Evolutionary conservation across 495 filamentous ascomycete species (phyloP), one percentile per base, ranked within the genome.

Genomic region (Staphylotrichum tortipilum): DNA sequence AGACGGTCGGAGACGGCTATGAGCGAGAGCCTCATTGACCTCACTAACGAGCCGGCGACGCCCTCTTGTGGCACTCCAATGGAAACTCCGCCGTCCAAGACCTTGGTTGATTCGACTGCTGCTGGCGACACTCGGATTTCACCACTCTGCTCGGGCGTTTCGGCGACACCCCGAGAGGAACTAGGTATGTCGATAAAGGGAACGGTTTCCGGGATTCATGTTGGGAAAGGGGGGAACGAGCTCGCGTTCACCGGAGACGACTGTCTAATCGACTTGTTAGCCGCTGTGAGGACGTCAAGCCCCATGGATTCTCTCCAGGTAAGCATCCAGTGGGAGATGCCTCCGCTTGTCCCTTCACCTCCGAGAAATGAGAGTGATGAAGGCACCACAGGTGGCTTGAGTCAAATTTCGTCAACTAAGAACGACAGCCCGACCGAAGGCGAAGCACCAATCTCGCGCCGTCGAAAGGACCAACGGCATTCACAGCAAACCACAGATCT

Each of bases 241-340:
- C 29, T 43, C 17, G 24, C 24, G 22, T 34, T 40, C 3, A 43
- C 39, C 4, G 47, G 30, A n/a, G 21, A 34, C 21, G 39, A 44
- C 30, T 43, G 38, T 21, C 47, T 50, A 21, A 29, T 50, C 12
- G 38, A 50, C 31, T 36, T 50, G 39, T 30, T 50, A 2, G 38
- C 39, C 5, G 47, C 47, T 0, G 31, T 44, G 10, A 19, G 21
- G 0, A 43, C 47, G 1, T 7, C 11, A 3, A 29, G 15, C 15
- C 22, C 22, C 8, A 21, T 6, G 5, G 31, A 23, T 28, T 2
- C 9, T 15, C 17, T 24, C 22, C 33, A 10, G 3, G 21, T 31
- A 2, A 36, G 14, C 2, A 35, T 56, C 47, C 10, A 24, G 14
- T 57, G 51, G 55, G 24, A 33, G 5, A 57, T 56, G 49, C 18